Evolutionary conservation across 495 filamentous ascomycete genomes (phyloP), one percentile per base, ranked within the genome.

Genomic region (Hyaloscypha hepaticicola): DNA sequence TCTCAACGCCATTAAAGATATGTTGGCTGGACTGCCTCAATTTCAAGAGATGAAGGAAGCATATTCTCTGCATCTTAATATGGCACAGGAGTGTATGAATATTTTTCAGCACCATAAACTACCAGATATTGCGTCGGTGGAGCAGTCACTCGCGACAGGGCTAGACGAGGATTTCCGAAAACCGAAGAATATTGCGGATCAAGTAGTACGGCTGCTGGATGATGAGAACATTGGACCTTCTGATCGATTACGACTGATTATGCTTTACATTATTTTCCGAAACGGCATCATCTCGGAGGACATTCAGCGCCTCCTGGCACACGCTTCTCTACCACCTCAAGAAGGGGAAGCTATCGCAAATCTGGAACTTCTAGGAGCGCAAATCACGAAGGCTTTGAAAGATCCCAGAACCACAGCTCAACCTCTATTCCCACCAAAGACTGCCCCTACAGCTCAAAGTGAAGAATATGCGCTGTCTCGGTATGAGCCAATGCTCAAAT

Each of bases 11-110:
- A 97, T 99, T 73, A 93, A 92, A 74, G 92, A 96, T 73, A 99
- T 99, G 95, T 77, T 99, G 75, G 95, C 90, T 14, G 94, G 93
- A 45, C 79, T 99, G 63, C 92, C 93, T 26, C 91, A 99, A 70
- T 99, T 96, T 72, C 92, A 96, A 63, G 89, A 91, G 72, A 90
- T 93, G 77, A 97, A 98, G 76, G 90, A 96, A 73, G 89, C 92
- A 34, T 99, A 98, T 72, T 93, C 95, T 0, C 80, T 99, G 31
- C 95, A 99, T 74, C 79, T 99, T 19, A 94, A 85, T 66, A 99
- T 99, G 95, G 96, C 95, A n/a, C 90, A 96, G 72, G 93, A 96
- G 70, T 94, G 92, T 67, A 97, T 98, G 95, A 90, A 90, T 63
- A 82, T 88, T 50, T 99, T 98, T 70, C 86, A 96, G 70, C 77